Evolutionary conservation across 2,329 filamentous ascomycete genomes (phyloP).

Genomic region (Taxawa tesnikishii): DNA sequence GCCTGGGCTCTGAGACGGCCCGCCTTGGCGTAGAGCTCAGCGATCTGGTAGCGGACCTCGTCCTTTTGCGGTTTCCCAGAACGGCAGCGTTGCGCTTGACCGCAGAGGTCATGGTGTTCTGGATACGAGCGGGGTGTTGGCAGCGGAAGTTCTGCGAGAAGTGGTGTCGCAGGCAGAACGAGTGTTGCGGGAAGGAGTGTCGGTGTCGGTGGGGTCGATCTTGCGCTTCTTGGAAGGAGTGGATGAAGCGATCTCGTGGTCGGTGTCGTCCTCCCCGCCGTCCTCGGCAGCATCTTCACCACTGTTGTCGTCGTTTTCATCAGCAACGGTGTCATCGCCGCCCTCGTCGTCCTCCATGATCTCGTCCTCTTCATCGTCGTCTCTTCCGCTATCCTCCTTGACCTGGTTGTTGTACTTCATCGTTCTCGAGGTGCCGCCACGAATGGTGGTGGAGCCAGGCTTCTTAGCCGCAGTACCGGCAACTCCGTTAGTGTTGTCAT

Average conservation of each 20-base stretch:
- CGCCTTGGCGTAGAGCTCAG: constrained; percentile 1
- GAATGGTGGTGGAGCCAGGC: neutral
- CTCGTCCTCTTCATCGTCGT: neutral
- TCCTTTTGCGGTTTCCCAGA: neutral
- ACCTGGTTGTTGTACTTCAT: no score
- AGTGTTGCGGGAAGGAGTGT: neutral
- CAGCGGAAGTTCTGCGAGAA: neutral
- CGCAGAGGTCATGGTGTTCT: neutral
- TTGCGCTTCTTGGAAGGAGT: neutral
- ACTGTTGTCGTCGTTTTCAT: neutral
- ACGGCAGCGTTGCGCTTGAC: neutral
- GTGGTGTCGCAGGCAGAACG: neutral
- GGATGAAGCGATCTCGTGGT: neutral
- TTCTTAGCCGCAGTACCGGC: neutral
- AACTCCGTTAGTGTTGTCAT: constrained; percentile 1
- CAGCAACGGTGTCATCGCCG: neutral
- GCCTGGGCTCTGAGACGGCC: constrained; percentile 2
- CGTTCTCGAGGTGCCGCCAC: neutral
- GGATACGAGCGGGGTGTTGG: neutral
- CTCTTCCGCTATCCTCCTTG: no score
- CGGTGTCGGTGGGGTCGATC: neutral
- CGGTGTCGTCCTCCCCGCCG: neutral
- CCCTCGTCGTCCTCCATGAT: neutral
- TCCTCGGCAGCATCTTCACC: neutral
- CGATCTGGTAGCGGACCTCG: neutral